Base-by-base conservation (phyloP, 345 rosid genomes). In the Mallotus nudiflorus region DNA sequence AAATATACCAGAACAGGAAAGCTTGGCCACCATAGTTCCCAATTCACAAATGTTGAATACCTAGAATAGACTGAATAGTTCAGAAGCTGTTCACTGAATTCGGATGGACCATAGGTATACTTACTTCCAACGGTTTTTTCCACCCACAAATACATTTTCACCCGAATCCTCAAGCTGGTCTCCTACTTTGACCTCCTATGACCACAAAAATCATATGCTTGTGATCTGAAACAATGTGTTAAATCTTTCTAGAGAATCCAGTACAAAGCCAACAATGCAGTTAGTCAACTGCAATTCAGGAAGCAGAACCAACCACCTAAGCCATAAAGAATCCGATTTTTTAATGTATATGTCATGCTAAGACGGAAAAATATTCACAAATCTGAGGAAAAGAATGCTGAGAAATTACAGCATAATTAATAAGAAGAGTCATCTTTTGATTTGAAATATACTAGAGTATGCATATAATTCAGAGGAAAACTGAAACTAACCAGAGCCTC, bases 11-110 rank as follows among this genome's bases (percentile, higher is more conserved):
- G 71, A 73, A 89, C 62, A 22, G 95, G 95, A 72, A 89, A 89
- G 74, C 75, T 85, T 14, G 95, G 91, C 95, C 95, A 87, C 91
- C 95, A 89, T 25, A 89, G 87, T 73, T 89, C 95, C 95, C 95
- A 89, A 49, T 89, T 89, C 77, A 89, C 90, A 75, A 87, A 89
- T 37, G 89, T 75, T 31, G 91, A 89, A 71, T 84, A 89, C 46
- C 95, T 87, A 82, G 39, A 40, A 60, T 1, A 20, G 59, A 68
- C 28, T 25, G 58, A 37, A 13, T 33, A 50, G 22, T 39, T 79
- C 9, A 73, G 57, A 42, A 18, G 9, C 29, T 48, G 9, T 22
- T 37, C 37, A 46, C 45, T 49, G 4, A 20, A 63, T 13, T 39
- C 45, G 49, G 42, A 22, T 40, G 55, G 39, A 56, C 35, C 29